Evolutionary conservation across 1,284 basidiomycete genomes (phyloP), one percentile per base, ranked within the genome.

Genomic region (Ganoderma leucocontextum): DNA sequence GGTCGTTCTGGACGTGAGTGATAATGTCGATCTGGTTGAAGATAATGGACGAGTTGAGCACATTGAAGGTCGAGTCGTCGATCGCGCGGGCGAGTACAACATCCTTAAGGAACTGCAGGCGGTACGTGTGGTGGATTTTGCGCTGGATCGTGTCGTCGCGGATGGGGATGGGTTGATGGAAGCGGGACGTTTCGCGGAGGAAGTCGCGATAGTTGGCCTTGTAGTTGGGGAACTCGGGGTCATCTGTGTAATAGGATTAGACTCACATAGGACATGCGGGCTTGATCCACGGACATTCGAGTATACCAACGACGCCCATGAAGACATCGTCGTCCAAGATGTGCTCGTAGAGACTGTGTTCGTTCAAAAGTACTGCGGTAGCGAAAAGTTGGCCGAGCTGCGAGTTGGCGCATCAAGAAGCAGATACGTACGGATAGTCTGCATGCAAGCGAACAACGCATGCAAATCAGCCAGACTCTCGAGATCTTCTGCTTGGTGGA

Each of bases 1-100:
- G 87, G 77, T 97, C 94, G 66, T 86, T 87, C 77, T 96, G 93
- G 60, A 98, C 89, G 78, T 97, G 92, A 64, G 87, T 91, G 78
- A 99, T 95, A 77, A 99, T 99, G 81, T 99, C 97, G 76, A 97
- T 96, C 81, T 99, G 97, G 82, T 99, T 98, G 87, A 97, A 99
- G 79, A 99, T 97, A 79, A 99, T 95, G 81, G 95, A 95, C 19
- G 95, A 96, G 81, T 96, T 98, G 76, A 99, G 89, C 75, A 98
- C 95, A 75, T 96, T 96, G 84, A 98, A 98, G 0, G 96, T 98
- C 0, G 95, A 94, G 79, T 99, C 97, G 77, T 99, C 97, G 58
- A 99, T 87, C 2, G 94, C 91, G 8, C 97, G 91, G 0, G 96
- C 96, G 41, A 99, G 92, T 44, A 99, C 95, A 68, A 99, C 97